A percentile compares a stretch with the other conserved stretches of the same genome.
These are phyloP conservation scores for Boletus eberwhitei DNA, from an alignment of 768 basidiomycete genomes.

Conservation along the genomic window DNA sequence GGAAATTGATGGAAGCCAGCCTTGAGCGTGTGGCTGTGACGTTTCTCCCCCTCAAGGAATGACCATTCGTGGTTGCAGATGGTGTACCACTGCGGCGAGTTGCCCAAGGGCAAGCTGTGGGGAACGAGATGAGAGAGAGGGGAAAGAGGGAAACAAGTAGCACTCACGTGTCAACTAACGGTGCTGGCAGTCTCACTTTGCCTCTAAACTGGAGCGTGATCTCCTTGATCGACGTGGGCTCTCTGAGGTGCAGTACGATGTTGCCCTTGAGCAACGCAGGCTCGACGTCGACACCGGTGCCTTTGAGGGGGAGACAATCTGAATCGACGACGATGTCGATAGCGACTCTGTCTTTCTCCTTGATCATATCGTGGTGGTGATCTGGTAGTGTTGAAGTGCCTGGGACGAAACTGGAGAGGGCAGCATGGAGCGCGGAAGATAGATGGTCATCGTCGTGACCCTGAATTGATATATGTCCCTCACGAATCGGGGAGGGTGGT, in stretches of 20 bases:
- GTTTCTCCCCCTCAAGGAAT: conserved; percentile 82
- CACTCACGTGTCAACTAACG: conserved; percentile 57
- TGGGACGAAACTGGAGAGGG: conserved; percentile 30
- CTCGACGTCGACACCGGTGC: conserved; percentile 80
- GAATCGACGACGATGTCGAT: conserved; percentile 77
- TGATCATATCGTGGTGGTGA: conserved; percentile 39
- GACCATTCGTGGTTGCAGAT: conserved; percentile 88
- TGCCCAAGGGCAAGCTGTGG: conserved; percentile 19
- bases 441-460: conserved; percentile 34
- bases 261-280: conserved; percentile 78
- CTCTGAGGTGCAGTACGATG: conserved; percentile 73
- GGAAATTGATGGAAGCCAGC: conserved; percentile 94
- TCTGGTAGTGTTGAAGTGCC: conserved; percentile 20
- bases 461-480: conserved; percentile 21
- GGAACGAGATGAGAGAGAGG: not conserved
- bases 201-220: conserved; percentile 82
- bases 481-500: conserved; percentile 31
- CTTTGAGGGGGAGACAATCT: conserved; percentile 68
- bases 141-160: conserved; percentile 1
- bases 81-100: conserved; percentile 49
- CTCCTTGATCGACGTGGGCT: conserved; percentile 81
- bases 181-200: conserved; percentile 68
- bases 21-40: conserved; percentile 83
- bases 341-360: conserved; percentile 46
- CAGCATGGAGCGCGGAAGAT: conserved; percentile 38